Base-by-base conservation (phyloP, 2,329 filamentous ascomycete genomes). In the Colletotrichum lindemuthianum region DNA sequence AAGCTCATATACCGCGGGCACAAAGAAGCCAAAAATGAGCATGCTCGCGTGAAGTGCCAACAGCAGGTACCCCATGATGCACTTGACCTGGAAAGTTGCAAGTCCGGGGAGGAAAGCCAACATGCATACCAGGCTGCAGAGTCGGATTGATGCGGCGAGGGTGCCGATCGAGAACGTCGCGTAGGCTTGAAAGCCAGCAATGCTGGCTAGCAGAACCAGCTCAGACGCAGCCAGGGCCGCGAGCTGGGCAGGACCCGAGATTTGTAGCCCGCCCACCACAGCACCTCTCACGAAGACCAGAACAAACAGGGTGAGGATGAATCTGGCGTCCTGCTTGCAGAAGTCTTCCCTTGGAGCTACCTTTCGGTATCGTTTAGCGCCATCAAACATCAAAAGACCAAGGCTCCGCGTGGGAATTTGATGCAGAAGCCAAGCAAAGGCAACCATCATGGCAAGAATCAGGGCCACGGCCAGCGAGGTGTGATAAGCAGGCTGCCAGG, bases 61-160 rank as follows among this genome's bases (percentile, higher is more conserved):
- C 43, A 92, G 88, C 12, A 86, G 79, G 71, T 92, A 92, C 8
- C 89, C 90, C 47, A 92, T 85, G 84, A 87, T 91, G 13, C 89
- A 88, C 69, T 87, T 88, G 1, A 86, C 77, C 2, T 82, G 77
- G 67, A 88, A 81, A 2, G 85, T 86, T 1, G 88, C 87, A 24
- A 91, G 82, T 66, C 90, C 90, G 0, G 88, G 82, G 24, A 82
- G 80, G 58, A 88, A 79, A 10, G 85, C 75, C 12, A 86, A 74
- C 41, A 75, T 70, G 36, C 75, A 66, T 9, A 66, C 13, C 34
- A 71, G 36, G 2, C 85, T 87, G 45, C 86, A 74, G 11, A 91
- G 83, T 52, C 89, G 61, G 82, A 52, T 39, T n/a, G 65, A 34
- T 2, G 59, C 56, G 41, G 66, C 56, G 11, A 68, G 57, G 44